Base-by-base conservation (phyloP, 1,139 yeast species). In the Hansenula lynferdii region DNA sequence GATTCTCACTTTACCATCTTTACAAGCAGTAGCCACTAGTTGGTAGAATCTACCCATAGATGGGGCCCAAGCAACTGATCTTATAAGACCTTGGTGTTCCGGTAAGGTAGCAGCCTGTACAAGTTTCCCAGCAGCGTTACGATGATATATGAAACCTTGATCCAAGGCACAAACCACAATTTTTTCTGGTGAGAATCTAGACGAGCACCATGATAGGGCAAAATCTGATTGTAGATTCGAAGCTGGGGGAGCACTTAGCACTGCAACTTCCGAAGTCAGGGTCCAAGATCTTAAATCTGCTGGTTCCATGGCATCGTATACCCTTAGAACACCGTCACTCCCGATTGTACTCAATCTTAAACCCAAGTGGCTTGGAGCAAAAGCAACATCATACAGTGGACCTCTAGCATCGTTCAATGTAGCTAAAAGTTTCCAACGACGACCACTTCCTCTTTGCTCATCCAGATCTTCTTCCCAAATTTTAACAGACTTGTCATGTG, bases 31-130 rank as follows among this genome's bases (percentile, higher is more conserved):
- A 1, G 98, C 98, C 34, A 92, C 72, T 37, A 89, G 65, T 53
- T 92, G 96, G 58, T 80, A 85, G 43, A 82, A 80, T 48, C 96
- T 70, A 2, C 97, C 98, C 84, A 90, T 86, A 0, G 95, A 80
- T 7, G 97, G 97, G 0, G 97, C 98, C 98, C 98, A 92, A 34
- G 94, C 75, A 8, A 92, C 89, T 28, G 92, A 85, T 49, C 97
- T 69, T 32, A 92, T 87, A 36, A 92, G 70, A 2, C 95, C 96
- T 43, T 77, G 74, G 58, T 90, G 97, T 36, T 87, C 96, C 2
- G 90, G 85, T 28, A 71, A 60, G 34, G 61, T 58, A 1, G 65
- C 64, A 4, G 60, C 70, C 37, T 70, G 68, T 8, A 71, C 72
- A 23, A 74, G 68, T 43, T 71, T 70, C 10, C 67, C 67, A 27